Base-by-base conservation (phyloP, 73 alveolate genomes). In the Paramecium tetraurelia region DNA sequence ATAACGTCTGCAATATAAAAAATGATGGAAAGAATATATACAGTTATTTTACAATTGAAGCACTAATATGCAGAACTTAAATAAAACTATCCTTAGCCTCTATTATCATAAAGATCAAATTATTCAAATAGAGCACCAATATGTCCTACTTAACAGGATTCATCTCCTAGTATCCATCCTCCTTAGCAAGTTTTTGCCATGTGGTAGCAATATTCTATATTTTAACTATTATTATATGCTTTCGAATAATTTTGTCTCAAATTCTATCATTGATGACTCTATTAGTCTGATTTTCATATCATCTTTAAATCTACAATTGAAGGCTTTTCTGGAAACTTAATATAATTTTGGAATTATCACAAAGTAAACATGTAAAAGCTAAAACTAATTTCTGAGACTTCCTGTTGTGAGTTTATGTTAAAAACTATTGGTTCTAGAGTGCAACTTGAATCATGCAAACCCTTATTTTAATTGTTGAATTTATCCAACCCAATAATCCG, bases 101-200 rank as follows among this genome's bases (percentile, higher is more conserved):
- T 75, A 12, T 1, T 75, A 33, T 36, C 21, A 75, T 75, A 75
- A 4, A 75, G 14, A 75, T 75, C 87, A n/a, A 69, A 75, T 36
- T 75, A 29, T 75, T 75, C 87, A 75, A 69, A 75, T 14, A 75
- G 10, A 0, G 87, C 87, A 4, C 87, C 87, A 33, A 75, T 75
- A 35, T 75, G 87, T 7, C 87, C 87, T 36, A 31, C 16, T 10
- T 12, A 2, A 36, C 87, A 75, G 5, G 63, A 33, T 36, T 11
- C 2, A 36, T 35, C 16, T 9, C 59, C 87, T 33, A 31, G 59
- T 16, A 36, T 24, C 87, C 87, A 75, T 36, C 87, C 87, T 14
- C 87, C 87, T 12, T n/a, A 18, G 21, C 87, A 75, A 75, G 35
- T 75, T 14, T 33, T 44, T 21, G n/a, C 10, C 11, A 9, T 3